Evolutionary conservation across 768 basidiomycete genomes (phyloP), one percentile per base, ranked within the genome.

Genomic region (Ramaria rubella): DNA sequence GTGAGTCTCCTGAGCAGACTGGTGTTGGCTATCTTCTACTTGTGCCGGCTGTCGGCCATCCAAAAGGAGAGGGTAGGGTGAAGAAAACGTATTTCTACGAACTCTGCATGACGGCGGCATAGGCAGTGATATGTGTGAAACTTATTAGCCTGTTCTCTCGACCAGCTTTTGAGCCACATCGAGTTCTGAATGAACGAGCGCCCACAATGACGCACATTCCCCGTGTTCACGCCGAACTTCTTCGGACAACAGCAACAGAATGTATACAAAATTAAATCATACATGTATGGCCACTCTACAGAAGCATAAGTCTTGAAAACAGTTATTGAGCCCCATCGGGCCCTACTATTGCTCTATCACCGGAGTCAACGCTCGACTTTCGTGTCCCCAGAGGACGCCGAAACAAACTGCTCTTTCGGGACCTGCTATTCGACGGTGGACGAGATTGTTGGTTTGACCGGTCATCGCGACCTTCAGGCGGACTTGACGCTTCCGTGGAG

Each of bases 81-180:
- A 24, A 48, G 21, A 3, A 24, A 48, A 24, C 2, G 26, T 48
- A 30, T 14, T 24, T 24, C 46, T 26, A 27, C 46, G 46, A 26
- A 48, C 46, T 26, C 46, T 48, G 23, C 46, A 48, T 12, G 46
- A 48, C n/a, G 46, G 24, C 17, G 46, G 29, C 46, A 48, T 48
- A 7, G 15, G 8, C 9, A 45, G 17, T 4, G n/a, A 2, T 42
- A 42, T n/a, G 15, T 17, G 5, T 5, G 38, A 19, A 40, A 5
- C 6, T 19, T 40, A 40, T 14, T 6, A 5, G 38, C 38, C 6
- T 42, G n/a, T 42, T n/a, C n/a, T n/a, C n/a, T n/a, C n/a, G n/a
- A n/a, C n/a, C n/a, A n/a, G n/a, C n/a, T n/a, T n/a, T n/a, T n/a
- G n/a, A n/a, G n/a, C n/a, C n/a, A n/a, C n/a, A n/a, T n/a, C n/a